Percentiles rank a stretch among this genome's conserved stretches.
These are phyloP conservation scores for Polyplosphaeria fusca DNA, from an alignment of 495 filamentous ascomycete genomes.

Conservation along the genomic window DNA sequence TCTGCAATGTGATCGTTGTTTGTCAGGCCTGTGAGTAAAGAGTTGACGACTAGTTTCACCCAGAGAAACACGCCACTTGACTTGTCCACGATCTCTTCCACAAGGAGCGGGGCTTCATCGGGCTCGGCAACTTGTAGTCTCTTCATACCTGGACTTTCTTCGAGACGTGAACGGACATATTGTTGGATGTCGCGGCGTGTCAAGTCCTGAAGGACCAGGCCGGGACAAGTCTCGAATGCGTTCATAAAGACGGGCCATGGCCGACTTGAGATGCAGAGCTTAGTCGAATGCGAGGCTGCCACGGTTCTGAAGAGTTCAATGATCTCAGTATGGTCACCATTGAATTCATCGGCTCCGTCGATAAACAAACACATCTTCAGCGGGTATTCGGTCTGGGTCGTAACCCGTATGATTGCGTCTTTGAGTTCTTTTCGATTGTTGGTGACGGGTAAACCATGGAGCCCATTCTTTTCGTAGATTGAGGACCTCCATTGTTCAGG, in stretches of 20 bases:
- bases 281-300: background rate
- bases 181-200: slow-evolving; percentile 1
- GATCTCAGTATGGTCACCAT: slow-evolving; percentile 3
- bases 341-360: slow-evolving; percentile 21
- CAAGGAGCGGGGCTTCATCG: too few species aligned
- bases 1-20: background rate
- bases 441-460: background rate
- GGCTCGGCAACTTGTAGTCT: too few species aligned
- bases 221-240: background rate
- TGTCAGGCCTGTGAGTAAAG: slow-evolving; percentile 1
- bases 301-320: background rate
- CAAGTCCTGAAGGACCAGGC: background rate
- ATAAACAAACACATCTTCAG: slow-evolving; percentile 43
- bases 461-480: background rate
- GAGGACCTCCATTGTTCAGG: too few species aligned
- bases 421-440: background rate
- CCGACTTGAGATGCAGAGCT: slow-evolving; percentile 18
- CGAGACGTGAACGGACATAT: too few species aligned
- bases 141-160: too few species aligned
- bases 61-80: slow-evolving; percentile 10
- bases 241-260: slow-evolving; percentile 7
- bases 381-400: background rate
- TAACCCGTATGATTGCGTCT: background rate
- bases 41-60: slow-evolving; percentile 12
- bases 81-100: slow-evolving; percentile 4